A percentile compares a stretch with the other conserved stretches of the same genome.
These are phyloP conservation scores for Nicotiana sylvestris DNA, from an alignment of 257 asterid genomes.

Conservation along the genomic window DNA sequence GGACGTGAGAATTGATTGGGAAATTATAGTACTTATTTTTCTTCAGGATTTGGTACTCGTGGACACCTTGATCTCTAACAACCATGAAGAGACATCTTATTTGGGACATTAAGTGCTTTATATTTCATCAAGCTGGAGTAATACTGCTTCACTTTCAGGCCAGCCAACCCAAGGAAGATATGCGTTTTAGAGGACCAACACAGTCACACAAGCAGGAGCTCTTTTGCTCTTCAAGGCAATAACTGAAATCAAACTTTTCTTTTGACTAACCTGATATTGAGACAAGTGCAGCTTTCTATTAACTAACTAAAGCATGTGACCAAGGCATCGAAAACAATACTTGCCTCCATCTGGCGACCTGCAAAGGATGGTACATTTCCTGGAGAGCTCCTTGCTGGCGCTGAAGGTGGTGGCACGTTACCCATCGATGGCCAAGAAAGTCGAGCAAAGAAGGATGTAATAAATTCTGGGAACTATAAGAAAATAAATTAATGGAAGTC, in stretches of 20 bases:
- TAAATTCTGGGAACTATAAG: slow-evolving; percentile 76
- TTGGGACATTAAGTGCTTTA: not conserved
- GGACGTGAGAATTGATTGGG: not conserved
- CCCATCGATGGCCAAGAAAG: slow-evolving; percentile 69
- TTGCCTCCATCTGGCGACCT: slow-evolving; percentile 58
- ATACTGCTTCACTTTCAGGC: not conserved
- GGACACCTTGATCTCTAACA: not conserved
- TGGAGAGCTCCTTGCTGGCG: slow-evolving; percentile 53
- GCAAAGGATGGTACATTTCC: slow-evolving; percentile 57
- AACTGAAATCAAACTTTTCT: not conserved
- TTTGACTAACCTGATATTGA: not conserved
- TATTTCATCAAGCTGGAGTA: not conserved
- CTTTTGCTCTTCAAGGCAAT: too few species aligned
- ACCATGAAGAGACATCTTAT: not conserved
- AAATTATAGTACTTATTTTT: not conserved
- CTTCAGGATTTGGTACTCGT: not conserved
- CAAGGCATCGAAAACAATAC: slow-evolving; percentile 13
- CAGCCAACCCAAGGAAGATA: not conserved
- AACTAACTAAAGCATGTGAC: not conserved
- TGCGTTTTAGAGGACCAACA: too few species aligned
- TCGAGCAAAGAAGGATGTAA: slow-evolving; percentile 74
- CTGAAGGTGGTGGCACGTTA: slow-evolving; percentile 42
- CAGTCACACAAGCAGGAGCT: too few species aligned
- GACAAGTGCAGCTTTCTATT: not conserved
- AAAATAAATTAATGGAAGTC: slow-evolving; percentile 11